Evolutionary conservation across 2,329 filamentous ascomycete genomes (phyloP), one percentile per base, ranked within the genome.

Genomic region (Pseudogymnoascus sp.): DNA sequence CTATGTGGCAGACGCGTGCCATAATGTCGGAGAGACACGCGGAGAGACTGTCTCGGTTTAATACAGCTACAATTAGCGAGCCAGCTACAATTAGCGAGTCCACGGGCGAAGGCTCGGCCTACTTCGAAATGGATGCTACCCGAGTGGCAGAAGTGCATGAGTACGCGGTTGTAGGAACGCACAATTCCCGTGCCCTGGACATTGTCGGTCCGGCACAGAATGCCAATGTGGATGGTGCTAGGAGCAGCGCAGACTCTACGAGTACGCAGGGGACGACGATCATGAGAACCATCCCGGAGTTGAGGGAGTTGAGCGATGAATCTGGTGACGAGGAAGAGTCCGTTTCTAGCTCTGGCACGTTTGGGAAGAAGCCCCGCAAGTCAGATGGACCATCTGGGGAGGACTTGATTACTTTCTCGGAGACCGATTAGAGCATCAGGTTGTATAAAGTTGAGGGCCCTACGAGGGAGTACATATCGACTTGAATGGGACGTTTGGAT

Each of bases 21-120:
- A 78, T 84, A 68, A 75, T 77, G 3, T 83, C 84, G 0, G 84
- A 88, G 73, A 77, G 74, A 65, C 77, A 80, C 59, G 70, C 86
- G 17, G 75, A 77, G 3, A 76, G 79, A 3, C 56, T 71, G 2
- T 64, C 53, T 7, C 19, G 62, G 33, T 23, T 60, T 23, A 19
- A n/a, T 4, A 17, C 11, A 1, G 33, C 37, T 0, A 15, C 31
- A 0, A 23, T 38, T 4, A 53, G 46, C 9, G 46, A 53, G 46
- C n/a, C 11, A 1, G 33, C 37, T 0, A 15, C 31, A 0, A 23
- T 38, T 4, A 53, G 46, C 9, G 46, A 53, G 46, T 15, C 23
- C 9, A 31, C 17, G 23, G 46, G 15, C n/a, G 26, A 50, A 50
- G 21, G 31, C 4, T 31, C 46, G 1, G 26, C 46, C 4, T 53